These are phyloP conservation scores for Paecilomyces sp. DNA, from an alignment of 2,329 filamentous ascomycete species.

Conservation along the genomic window DNA sequence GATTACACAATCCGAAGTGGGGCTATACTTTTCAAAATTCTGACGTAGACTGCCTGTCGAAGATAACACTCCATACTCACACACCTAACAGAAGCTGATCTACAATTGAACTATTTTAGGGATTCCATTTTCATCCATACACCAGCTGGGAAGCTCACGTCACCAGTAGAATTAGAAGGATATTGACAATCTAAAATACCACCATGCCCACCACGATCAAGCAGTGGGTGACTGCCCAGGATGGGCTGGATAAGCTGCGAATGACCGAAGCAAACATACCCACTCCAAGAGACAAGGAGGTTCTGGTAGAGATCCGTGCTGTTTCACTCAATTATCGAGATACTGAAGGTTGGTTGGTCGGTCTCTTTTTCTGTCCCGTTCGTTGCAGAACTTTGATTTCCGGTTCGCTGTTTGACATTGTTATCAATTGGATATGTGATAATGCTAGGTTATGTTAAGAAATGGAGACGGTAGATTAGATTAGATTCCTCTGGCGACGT, in stretches of 20 bases:
- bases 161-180: background rate
- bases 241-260: conserved; percentile 50
- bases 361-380: too few species aligned
- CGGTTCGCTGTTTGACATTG: background rate
- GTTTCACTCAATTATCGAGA: conserved; percentile 51
- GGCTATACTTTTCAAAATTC: background rate
- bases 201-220: conserved; percentile 9
- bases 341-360: conserved; percentile 34
- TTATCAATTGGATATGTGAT: background rate
- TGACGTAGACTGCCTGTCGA: background rate
- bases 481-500: background rate
- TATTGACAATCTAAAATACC: too few species aligned
- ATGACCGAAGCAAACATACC: conserved; percentile 41
- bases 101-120: background rate
- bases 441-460: background rate
- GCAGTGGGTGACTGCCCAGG: conserved; percentile 50
- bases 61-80: background rate
- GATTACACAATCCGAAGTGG: background rate
- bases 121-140: background rate
- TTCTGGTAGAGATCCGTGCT: conserved; percentile 46
- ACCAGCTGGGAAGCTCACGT: background rate
- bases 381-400: background rate
- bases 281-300: conserved; percentile 44
- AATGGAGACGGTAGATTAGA: background rate
- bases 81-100: background rate